Evolutionary conservation across 768 basidiomycete species (phyloP).

Genomic region (Clathrus columnatus): DNA sequence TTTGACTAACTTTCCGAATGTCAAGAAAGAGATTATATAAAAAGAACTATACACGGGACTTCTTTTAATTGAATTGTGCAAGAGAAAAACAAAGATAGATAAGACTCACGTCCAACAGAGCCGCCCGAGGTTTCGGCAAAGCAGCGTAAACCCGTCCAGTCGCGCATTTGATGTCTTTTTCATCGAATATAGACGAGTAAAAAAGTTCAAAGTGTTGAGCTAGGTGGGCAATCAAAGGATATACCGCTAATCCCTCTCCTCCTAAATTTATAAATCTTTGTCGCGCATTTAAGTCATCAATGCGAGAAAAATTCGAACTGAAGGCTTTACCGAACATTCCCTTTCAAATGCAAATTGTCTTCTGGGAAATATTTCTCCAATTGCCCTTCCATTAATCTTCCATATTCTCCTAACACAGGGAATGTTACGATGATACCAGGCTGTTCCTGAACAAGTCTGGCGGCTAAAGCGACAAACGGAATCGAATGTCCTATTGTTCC

Average conservation of each 20-base stretch:
- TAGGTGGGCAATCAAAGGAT: not conserved
- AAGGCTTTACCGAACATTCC: not conserved
- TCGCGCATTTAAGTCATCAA: not conserved
- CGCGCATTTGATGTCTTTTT: not conserved
- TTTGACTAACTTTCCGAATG: not conserved
- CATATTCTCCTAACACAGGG: not conserved
- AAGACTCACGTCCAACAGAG: not conserved
- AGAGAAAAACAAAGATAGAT: not conserved
- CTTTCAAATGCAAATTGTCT: not conserved
- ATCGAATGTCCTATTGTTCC: constrained; percentile 1
- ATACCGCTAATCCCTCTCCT: not conserved
- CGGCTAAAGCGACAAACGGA: not conserved
- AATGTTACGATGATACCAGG: not conserved
- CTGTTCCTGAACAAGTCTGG: not conserved
- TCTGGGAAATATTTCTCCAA: not conserved
- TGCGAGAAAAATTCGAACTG: not conserved
- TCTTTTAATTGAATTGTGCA: not conserved
- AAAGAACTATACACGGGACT: not conserved
- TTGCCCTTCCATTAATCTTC: not conserved
- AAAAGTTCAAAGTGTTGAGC: not conserved
- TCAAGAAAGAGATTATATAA: not conserved
- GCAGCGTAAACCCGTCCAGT: not conserved
- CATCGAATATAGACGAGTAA: not conserved
- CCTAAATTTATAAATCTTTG: not conserved
- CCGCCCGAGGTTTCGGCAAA: not conserved